Evolutionary conservation across 352 stramenopile genomes (phyloP), one percentile per base, ranked within the genome.

Genomic region (Phytophthora macrochlamydospora): DNA sequence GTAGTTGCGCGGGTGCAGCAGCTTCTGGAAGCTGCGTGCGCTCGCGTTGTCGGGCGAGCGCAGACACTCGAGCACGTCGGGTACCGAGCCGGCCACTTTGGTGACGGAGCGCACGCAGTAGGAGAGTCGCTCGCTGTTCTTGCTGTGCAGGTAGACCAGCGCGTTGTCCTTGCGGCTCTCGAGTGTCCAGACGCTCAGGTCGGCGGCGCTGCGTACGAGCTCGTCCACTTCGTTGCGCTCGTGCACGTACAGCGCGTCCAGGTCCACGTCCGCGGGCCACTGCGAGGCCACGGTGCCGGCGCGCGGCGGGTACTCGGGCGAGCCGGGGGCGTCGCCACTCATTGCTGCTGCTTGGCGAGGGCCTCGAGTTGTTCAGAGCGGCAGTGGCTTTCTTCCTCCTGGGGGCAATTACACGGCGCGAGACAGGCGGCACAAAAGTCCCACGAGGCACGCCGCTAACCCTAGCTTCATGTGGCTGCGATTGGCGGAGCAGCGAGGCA

Each of bases 391-490:
- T 24, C 18, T 24, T 24, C 18, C 18, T 24, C 18, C 18, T 24
- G 18, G 18, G 9, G 40, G 11, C 35, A 11, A 40, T 11, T 11
- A 40, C 35, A 6, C 6, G 18, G 18, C 18, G 18, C 24, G 88
- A 24, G 89, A 3, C 76, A 98, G 7, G 94, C 92, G 13, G 98
- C 98, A 73, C 90, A 98, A 45, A 59, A 98, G 30, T 98, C 98
- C 74, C 85, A 97, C 62, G 88, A 98, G 63, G 97, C 97, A 64
- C 81, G 98, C 72, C 84, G 98, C 61, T 97, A 98, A 90, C 97
- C 89, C 6, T 92, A 94, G 18, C 18, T 24, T 24, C 18, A 24
- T 24, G 18, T 24, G 18, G 18, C 18, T 24, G 18, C 18, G 18
- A 24, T 24, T 24, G 18, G 18, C 18, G 18, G 18, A 24, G 18